Evolutionary conservation across 2,329 filamentous ascomycete genomes (phyloP), one percentile per base, ranked within the genome.

Genomic region (Beauveria rudraprayagi): DNA sequence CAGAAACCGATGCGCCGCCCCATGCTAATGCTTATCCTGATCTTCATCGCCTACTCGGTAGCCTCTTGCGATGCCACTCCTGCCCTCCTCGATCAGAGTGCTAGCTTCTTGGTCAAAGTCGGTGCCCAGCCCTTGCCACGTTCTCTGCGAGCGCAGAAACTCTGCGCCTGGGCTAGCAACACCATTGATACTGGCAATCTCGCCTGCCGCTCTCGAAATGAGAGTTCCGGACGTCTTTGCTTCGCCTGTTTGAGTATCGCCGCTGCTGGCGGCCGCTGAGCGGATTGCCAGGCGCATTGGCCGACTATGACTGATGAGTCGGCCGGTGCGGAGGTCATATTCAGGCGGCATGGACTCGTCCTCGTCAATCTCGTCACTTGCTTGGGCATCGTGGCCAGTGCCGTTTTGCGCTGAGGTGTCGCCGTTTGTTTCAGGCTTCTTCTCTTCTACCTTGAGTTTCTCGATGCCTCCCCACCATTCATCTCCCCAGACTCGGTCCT

Each of bases 81-180:
- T 83, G 1, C 94, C 94, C 74, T 97, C 87, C 70, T 96, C 91
- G 61, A 99, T 83, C 19, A 83, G 72, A 1, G 89, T 87, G 61
- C 89, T 77, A n/a, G 77, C 76, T 58, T 83, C 80, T 16, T 77
- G 77, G n/a, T 75, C 65, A 68, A 92, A 95, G 71, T 99, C 94
- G 64, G 85, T 96, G 0, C 94, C 94, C 26, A 99, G 75, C 0
- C 94, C 94, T 69, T 89, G 89, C 94, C 94, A 99, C 4, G 91
- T 96, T 61, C 94, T 78, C 68, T 92, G 84, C 3, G 88, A 89
- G 37, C 88, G 83, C 64, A 99, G 76, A 67, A 84, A 97, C 72
- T 97, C 91, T 0, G 94, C 94, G 0, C 91, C 94, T 0, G 94
- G 94, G 51, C 93, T 97, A n/a, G 89, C 80, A 0, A 93, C 84